These are phyloP conservation scores for Sarocladium kiliense DNA, from an alignment of 2,329 filamentous ascomycete species.

Conservation along the genomic window DNA sequence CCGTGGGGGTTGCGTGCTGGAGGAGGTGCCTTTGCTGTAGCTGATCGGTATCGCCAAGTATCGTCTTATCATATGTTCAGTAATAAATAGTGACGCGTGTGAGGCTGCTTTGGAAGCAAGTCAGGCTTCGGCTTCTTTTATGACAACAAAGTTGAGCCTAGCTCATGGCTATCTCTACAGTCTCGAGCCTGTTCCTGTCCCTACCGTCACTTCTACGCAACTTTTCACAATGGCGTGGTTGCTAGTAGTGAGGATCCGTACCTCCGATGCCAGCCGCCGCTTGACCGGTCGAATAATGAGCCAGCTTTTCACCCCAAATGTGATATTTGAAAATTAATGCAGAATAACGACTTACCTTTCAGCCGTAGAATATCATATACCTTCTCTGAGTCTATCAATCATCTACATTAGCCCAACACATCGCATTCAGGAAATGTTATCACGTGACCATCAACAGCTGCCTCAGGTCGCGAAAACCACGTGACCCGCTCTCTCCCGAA, in stretches of 20 bases:
- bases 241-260: background rate
- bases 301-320: background rate
- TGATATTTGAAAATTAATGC: too few relatives aligned
- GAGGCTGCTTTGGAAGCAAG: too few relatives aligned
- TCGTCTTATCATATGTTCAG: too few relatives aligned
- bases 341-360: too few relatives aligned
- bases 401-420: background rate
- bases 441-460: background rate
- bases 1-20: background rate
- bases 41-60: background rate
- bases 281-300: background rate
- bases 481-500: background rate
- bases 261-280: constrained; percentile 2
- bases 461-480: constrained; percentile 3
- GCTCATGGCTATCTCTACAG: too few relatives aligned
- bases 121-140: too few relatives aligned
- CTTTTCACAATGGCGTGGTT: background rate
- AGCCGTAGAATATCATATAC: too few relatives aligned
- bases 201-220: too few relatives aligned
- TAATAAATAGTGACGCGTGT: too few relatives aligned
- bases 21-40: background rate
- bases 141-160: too few relatives aligned
- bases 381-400: too few relatives aligned
- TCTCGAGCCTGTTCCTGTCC: too few relatives aligned
- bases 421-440: background rate